Conservation (phyloP, 345 rosid species). For the Linum lewisii region DNA sequence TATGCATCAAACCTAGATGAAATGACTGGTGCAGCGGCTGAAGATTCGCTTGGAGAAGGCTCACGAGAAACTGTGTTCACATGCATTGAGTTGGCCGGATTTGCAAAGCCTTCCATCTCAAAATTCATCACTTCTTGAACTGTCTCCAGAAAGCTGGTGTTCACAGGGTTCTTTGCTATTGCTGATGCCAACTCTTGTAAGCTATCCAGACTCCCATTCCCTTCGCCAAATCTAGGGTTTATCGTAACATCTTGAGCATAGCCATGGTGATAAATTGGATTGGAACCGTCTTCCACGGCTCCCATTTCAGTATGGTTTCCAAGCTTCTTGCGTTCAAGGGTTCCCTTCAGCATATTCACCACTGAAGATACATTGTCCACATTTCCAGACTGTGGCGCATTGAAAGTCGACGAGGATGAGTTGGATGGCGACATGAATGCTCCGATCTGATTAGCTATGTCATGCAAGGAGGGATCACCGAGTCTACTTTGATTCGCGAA, state of each 20-base stretch:
- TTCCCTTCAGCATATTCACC: constrained; percentile 63
- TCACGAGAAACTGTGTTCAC: constrained; percentile 36
- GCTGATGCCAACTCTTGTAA: constrained; percentile 22
- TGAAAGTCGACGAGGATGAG: constrained; percentile 46
- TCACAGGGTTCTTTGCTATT: constrained; percentile 20
- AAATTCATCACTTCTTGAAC: constrained; percentile 28
- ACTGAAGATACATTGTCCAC: constrained; percentile 49
- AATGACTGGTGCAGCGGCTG: constrained; percentile 57
- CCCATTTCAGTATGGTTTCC: constrained; percentile 34
- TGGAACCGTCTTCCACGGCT: constrained; percentile 26
- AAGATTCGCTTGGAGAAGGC: constrained; percentile 60
- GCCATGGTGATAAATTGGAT: constrained; percentile 14
- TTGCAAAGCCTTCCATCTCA: constrained; percentile 40
- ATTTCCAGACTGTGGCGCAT: constrained; percentile 26
- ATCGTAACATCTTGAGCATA: constrained; percentile 22
- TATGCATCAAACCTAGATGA: constrained; percentile 50
- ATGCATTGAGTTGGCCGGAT: constrained; percentile 31
- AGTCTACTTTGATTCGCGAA: constrained; percentile 27
- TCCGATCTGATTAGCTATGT: constrained; percentile 31
- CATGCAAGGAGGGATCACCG: constrained; percentile 20
- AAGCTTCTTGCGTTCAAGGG: constrained; percentile 47
- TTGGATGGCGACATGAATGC: constrained; percentile 42
- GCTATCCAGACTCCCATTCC: constrained; percentile 18
- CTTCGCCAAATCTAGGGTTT: constrained; percentile 20
- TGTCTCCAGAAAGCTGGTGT: constrained; percentile 15